Conservation (phyloP, 2,329 filamentous ascomycete genomes). For the Cadophora sp. region DNA sequence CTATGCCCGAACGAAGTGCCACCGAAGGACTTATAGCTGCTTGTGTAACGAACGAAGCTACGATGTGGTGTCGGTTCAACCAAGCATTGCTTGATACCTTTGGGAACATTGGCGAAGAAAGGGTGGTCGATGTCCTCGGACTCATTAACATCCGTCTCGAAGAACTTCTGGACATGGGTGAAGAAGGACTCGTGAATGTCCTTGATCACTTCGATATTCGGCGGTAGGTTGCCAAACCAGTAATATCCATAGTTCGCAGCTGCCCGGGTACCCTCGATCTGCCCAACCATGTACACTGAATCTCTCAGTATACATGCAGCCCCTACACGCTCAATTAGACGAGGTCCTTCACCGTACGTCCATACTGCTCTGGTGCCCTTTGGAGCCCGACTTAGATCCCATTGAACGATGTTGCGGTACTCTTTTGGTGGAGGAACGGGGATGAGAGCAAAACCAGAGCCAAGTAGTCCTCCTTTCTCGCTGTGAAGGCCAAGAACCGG, state of each 20-base stretch:
- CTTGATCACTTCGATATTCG: slow-evolving; percentile 34
- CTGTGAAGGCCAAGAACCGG: slow-evolving; percentile 17
- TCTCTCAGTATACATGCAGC: slow-evolving; percentile 29
- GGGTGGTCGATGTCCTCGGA: background rate
- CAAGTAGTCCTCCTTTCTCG: slow-evolving; percentile 31
- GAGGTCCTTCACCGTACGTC: slow-evolving; percentile 39
- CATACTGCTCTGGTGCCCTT: slow-evolving; percentile 35
- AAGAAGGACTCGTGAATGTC: slow-evolving; percentile 34
- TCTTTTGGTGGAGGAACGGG: slow-evolving; percentile 15
- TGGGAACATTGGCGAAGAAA: slow-evolving; percentile 7
- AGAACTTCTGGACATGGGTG: slow-evolving; percentile 32
- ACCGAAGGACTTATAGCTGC: slow-evolving; percentile 17
- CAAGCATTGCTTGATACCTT: background rate
- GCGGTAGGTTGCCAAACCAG: slow-evolving; percentile 39
- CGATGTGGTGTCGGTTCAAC: slow-evolving; percentile 30
- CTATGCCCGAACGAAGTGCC: slow-evolving; percentile 29
- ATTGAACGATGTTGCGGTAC: slow-evolving; percentile 30
- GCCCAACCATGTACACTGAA: slow-evolving; percentile 40
- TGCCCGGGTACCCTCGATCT: slow-evolving; percentile 31
- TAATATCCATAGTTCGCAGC: slow-evolving; percentile 37
- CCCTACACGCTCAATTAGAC: slow-evolving; percentile 27
- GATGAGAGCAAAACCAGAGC: slow-evolving; percentile 30
- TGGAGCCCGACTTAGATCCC: slow-evolving; percentile 34
- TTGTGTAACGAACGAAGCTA: slow-evolving; percentile 30
- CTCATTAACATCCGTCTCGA: slow-evolving; percentile 18